phyloP scores from a whole-genome alignment of 768 basidiomycete species.

The Zangia roseola region DNA sequence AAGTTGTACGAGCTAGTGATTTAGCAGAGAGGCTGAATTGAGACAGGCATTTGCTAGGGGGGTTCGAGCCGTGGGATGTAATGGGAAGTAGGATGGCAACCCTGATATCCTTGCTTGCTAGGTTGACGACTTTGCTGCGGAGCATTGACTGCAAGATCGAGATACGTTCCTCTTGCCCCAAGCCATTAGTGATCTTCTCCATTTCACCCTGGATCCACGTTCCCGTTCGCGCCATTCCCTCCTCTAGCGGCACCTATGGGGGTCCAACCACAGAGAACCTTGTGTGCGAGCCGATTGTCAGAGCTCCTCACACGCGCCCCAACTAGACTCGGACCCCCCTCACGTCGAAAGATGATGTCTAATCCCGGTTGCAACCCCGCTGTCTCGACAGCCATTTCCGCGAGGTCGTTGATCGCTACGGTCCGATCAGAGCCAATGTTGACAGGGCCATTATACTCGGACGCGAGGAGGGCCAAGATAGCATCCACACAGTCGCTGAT shows the following conservation, averaged over 20 bases:
- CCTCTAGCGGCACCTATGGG: constrained; percentile 40
- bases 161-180: constrained; percentile 6
- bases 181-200: constrained; percentile 10
- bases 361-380: constrained; percentile 28
- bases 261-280: constrained; percentile 39
- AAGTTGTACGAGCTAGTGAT: constrained; percentile 47
- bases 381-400: constrained; percentile 36
- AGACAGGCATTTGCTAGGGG: constrained; percentile 39
- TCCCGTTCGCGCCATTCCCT: constrained; percentile 47
- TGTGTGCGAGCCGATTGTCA: constrained; percentile 40
- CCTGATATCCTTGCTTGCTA: constrained; percentile 33
- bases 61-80: constrained; percentile 45
- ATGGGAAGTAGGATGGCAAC: constrained; percentile 59
- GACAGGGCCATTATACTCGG: constrained; percentile 35
- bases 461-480: constrained; percentile 42
- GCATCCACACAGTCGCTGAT: constrained; percentile 56
- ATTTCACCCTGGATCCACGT: constrained; percentile 49
- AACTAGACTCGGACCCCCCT: constrained; percentile 31
- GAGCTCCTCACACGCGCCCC: constrained; percentile 55
- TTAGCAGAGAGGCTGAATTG: constrained; percentile 42
- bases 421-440: constrained; percentile 53
- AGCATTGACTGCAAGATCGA: constrained; percentile 24
- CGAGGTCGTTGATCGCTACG: constrained; percentile 43
- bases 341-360: constrained; percentile 29
- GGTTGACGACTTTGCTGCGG: constrained; percentile 39